Conservation (phyloP, 352 stramenopile species). For the Stramenopiles sp. region DNA sequence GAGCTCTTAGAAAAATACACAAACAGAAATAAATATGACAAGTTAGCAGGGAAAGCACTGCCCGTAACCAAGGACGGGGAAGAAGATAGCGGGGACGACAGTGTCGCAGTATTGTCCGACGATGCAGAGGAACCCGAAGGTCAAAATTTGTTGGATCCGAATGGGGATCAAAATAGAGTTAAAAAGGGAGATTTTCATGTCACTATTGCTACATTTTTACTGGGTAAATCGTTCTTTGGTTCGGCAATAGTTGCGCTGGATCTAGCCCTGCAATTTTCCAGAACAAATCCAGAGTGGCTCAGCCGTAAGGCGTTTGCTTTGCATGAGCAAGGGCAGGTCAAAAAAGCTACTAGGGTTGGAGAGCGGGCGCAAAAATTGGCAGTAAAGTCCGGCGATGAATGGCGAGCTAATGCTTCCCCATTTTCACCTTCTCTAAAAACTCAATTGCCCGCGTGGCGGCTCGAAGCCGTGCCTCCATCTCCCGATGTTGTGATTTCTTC, state of each 20-base stretch:
- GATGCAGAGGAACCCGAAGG: background rate
- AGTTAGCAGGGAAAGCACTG: background rate
- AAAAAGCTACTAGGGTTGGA: background rate
- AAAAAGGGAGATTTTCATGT: background rate
- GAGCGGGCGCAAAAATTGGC: background rate
- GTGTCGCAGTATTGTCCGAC: background rate
- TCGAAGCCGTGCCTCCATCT: background rate
- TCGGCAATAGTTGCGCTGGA: background rate
- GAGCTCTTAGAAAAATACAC: background rate
- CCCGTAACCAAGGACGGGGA: background rate
- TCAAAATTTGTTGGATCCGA: background rate
- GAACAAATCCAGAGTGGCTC: background rate
- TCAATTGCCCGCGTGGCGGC: background rate
- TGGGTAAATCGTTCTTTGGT: background rate
- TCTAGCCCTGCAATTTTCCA: background rate
- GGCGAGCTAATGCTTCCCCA: background rate
- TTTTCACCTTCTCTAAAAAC: background rate
- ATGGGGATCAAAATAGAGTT: background rate
- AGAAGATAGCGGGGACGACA: background rate
- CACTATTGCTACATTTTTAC: background rate
- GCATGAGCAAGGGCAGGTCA: background rate
- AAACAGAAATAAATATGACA: slow-evolving; percentile 7
- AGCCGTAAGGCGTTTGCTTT: background rate
- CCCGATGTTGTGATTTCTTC: background rate
- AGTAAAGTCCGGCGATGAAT: background rate